Evolutionary conservation across 208 protist genomes (phyloP), one percentile per base, ranked within the genome.

Genomic region (Trypanosoma cruzi): DNA sequence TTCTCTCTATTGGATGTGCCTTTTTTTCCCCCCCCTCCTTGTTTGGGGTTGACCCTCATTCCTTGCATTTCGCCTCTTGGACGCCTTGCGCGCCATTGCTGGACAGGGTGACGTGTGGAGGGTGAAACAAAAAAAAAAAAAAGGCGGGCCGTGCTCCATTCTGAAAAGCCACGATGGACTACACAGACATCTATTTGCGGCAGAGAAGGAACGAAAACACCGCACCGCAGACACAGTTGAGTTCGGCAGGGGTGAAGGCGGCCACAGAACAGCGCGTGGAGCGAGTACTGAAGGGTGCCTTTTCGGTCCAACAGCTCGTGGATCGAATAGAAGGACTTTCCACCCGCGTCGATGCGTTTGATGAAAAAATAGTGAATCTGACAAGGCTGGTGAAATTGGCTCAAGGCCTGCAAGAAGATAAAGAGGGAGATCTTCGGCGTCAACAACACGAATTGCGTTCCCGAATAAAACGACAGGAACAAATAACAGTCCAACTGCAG

Each of bases 301-400:
- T 94, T 16, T 75, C 89, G 0, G 76, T 81, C 22, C 89, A 95
- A 73, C 79, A 86, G 62, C 81, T 80, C 49, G 63, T 77, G 18
- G 78, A 87, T 54, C 79, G 78, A 13, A 37, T 90, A 59, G 88
- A 93, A 50, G 66, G 54, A 40, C 75, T 93, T 29, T 80, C 73
- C 18, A 59, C 64, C 22, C 75, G 75, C 34, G 77, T 86, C 40
- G 64, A 78, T 44, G 68, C 82, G 24, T 86, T 87, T 50, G 90
- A 95, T 54, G 85, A 90, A 53, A 92, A 93, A 73, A 71, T 95
- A 56, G 46, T 89, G 37, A 95, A 93, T 73, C 75, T 95, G 61
- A 93, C 86, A 3, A 86, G 81, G 3, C 75, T 95, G 48, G 73
- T 95, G 49, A 90, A 95, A 67, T 77, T 95, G 46, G 84, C 87